Percentiles rank a stretch among this genome's conserved stretches.
Conservation (phyloP, 495 filamentous ascomycete genomes). For the Penicillium chermesinum region DNA sequence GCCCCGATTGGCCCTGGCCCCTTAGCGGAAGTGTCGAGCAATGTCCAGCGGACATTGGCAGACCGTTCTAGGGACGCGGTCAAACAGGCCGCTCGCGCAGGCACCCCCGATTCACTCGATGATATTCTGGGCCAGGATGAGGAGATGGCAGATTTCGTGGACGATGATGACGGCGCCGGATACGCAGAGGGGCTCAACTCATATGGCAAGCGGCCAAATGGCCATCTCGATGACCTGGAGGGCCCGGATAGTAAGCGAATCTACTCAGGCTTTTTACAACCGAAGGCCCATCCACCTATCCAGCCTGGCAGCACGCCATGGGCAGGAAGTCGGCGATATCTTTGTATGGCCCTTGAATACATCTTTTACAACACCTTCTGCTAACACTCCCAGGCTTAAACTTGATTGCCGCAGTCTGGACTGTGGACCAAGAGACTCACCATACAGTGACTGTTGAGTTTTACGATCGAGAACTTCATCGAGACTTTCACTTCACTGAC, state of each 20-base stretch:
- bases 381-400: constrained; percentile 58
- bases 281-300: constrained; percentile 73
- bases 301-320: constrained; percentile 94
- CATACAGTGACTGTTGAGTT: constrained; percentile 97
- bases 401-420: constrained; percentile 92
- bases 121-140: constrained; percentile 48
- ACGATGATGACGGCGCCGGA: constrained; percentile 93
- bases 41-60: constrained; percentile 49
- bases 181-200: constrained; percentile 63
- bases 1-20: constrained; percentile 85
- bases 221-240: constrained; percentile 44
- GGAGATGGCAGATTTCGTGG: constrained; percentile 74
- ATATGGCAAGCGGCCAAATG: constrained; percentile 55
- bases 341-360: constrained; percentile 49
- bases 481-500: constrained; percentile 94
- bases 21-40: constrained; percentile 63
- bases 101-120: constrained; percentile 55
- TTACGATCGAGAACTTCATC: constrained; percentile 84
- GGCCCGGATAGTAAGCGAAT: constrained; percentile 56
- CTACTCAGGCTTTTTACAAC: constrained; percentile 52
- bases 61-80: constrained; percentile 52
- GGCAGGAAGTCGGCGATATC: constrained; percentile 87
- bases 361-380: not conserved
- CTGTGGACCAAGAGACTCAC: constrained; percentile 89
- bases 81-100: constrained; percentile 37